Base-by-base conservation (phyloP, 495 filamentous ascomycete species). In the Tetracladium setigerum region DNA sequence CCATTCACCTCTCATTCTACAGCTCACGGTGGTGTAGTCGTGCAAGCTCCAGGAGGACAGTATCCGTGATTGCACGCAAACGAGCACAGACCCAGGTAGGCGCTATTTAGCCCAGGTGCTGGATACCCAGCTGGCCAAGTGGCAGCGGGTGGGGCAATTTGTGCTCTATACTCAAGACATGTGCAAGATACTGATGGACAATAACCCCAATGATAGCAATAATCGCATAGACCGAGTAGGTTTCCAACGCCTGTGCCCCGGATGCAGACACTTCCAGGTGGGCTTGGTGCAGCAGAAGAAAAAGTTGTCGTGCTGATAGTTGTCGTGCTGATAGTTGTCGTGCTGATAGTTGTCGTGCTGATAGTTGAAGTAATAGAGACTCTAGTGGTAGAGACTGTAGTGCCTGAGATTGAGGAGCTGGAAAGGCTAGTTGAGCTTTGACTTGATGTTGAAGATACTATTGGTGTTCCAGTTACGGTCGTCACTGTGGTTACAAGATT, bases 41-140 rank as follows among this genome's bases (percentile, higher is more conserved):
- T 19, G 42, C 53, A 56, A 30, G 48, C 53, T 11, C 33, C 47
- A 37, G 12, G 12, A 14, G 53, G 53, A 34, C 53, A 56, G 36
- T 56, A 53, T 2, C 48, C 53, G 39, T 56, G 49, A 46, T 52
- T 56, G 34, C 53, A 52, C 30, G 49, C 41, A 48, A 52, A 56
- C 31, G 49, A 53, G 36, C 53, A 56, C 15, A 53, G 39, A 2
- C 53, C 53, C 15, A 52, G 32, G 41, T 56, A 56, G 13, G 38
- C 42, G 22, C 42, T 32, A 48, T 56, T 49, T 30, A 47, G 42
- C 13, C 44, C 44, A 6, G 53, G 0, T 16, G 44, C 41, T 15
- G 53, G 53, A 17, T 38, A 0, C 12, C 53, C 53, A 24, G 27
- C 16, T 1, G 19, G 32, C 12, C 49, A 36, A 5, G 49, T 56